A percentile compares a stretch with the other conserved stretches of the same genome.
Evolutionary conservation across 2,329 filamentous ascomycete species (phyloP).

Genomic region (Nigrospora osmanthi): DNA sequence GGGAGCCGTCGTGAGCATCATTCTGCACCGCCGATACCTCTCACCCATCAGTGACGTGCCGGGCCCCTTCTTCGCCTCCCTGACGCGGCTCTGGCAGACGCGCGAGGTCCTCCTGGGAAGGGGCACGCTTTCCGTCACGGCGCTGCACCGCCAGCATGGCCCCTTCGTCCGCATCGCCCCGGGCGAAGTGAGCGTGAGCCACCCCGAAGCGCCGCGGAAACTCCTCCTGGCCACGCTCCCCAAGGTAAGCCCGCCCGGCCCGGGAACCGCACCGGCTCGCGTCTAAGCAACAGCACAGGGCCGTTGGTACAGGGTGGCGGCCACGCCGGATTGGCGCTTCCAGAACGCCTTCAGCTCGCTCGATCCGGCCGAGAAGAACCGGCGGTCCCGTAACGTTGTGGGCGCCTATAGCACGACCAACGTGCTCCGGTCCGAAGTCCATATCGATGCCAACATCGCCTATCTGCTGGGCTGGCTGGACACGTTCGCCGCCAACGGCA

Average conservation of each 20-base stretch:
- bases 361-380: constrained; percentile 24
- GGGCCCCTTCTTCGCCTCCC: constrained; percentile 29
- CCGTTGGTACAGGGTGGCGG: constrained; percentile 25
- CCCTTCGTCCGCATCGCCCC: constrained; percentile 33
- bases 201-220: constrained; percentile 29
- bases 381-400: constrained; percentile 22
- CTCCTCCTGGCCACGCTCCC: constrained; percentile 23
- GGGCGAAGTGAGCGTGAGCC: constrained; percentile 34
- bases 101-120: constrained; percentile 9
- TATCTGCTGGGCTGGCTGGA: constrained; percentile 12
- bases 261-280: not conserved
- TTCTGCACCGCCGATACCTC: not conserved
- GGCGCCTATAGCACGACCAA: constrained; percentile 24
- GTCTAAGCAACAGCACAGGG: constrained; percentile 6
- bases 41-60: constrained; percentile 15
- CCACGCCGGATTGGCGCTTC: constrained; percentile 30
- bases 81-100: constrained; percentile 30
- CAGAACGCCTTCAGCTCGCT: constrained; percentile 29
- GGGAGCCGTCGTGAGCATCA: too few relatives aligned
- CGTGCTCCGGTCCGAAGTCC: constrained; percentile 10
- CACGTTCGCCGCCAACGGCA: constrained; percentile 4
- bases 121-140: not conserved
- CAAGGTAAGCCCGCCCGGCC: constrained; percentile 16
- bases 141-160: constrained; percentile 9
- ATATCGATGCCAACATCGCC: constrained; percentile 9